Evolutionary conservation across 176 grass and related monocot genomes (phyloP).

Genomic region (Zoysia pacifica): DNA sequence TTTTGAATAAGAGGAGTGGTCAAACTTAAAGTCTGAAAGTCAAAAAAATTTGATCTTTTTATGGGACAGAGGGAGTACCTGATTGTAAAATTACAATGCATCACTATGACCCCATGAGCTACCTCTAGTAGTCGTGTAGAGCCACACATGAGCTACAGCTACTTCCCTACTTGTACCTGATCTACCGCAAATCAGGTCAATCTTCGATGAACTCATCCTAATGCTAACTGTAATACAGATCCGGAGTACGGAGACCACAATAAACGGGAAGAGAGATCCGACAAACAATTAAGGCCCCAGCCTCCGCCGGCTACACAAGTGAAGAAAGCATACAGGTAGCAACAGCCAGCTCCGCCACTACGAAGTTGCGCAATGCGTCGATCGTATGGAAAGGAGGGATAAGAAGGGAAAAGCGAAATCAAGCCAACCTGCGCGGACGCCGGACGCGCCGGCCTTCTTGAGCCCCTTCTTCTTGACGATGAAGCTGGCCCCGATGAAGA

Average conservation of each 20-base stretch:
- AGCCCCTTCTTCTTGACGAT: conserved; percentile 99
- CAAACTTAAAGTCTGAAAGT: no score
- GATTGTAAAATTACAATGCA: not conserved
- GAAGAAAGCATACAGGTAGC: not conserved
- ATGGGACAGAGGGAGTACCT: no score
- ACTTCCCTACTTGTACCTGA: not conserved
- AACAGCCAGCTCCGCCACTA: not conserved
- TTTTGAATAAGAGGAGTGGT: no score
- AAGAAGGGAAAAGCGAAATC: not conserved
- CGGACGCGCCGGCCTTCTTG: conserved; percentile 84
- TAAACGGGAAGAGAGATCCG: not conserved
- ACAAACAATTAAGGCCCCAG: not conserved
- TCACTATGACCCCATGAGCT: not conserved
- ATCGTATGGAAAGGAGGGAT: not conserved
- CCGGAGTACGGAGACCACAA: not conserved
- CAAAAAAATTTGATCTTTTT: no score
- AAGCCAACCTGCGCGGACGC: conserved; percentile 80
- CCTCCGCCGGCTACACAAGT: not conserved
- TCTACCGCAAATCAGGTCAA: conserved; percentile 15
- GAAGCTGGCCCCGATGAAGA: conserved; percentile 94
- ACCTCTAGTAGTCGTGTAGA: not conserved
- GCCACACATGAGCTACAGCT: not conserved
- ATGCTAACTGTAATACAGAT: conserved; percentile 20
- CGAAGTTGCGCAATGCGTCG: not conserved
- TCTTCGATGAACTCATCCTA: not conserved